Percentiles rank a stretch among this genome's conserved stretches.
Conservation (phyloP, 2,329 filamentous ascomycete genomes). For the Colletotrichum agaves region DNA sequence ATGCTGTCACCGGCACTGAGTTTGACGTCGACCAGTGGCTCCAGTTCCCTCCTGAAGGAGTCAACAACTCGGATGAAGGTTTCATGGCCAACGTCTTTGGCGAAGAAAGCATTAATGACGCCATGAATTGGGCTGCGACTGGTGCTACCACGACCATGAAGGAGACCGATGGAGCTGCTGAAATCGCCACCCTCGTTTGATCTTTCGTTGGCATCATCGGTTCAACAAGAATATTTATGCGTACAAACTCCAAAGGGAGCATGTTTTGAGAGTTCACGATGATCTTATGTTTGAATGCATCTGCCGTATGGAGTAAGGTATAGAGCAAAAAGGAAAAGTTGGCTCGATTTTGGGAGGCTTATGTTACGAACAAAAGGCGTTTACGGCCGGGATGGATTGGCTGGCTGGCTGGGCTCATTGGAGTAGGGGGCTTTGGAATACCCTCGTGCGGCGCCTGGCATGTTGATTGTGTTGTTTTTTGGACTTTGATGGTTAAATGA, state of each 20-base stretch:
- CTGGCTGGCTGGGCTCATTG: conserved; percentile 20
- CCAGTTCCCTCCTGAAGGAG: conserved; percentile 64
- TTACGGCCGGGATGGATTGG: conserved; percentile 9
- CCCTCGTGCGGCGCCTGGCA: conserved; percentile 31
- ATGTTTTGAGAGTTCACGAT: background rate
- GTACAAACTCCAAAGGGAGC: conserved; percentile 26
- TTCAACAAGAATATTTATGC: conserved; percentile 3
- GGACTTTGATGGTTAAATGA: conserved; percentile 10
- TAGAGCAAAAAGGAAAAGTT: conserved; percentile 28
- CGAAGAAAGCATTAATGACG: conserved; percentile 38
- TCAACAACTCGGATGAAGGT: conserved; percentile 51
- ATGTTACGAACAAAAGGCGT: conserved; percentile 26
- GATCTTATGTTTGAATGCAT: conserved; percentile 20
- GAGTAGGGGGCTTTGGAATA: conserved; percentile 33
- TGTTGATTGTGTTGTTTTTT: background rate
- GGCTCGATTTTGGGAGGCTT: conserved; percentile 4
- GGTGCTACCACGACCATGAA: conserved; percentile 12
- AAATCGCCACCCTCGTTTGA: conserved; percentile 22
- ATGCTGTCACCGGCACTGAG: conserved; percentile 61
- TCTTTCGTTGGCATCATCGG: background rate
- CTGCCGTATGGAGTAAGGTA: conserved; percentile 26
- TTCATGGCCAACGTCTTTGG: conserved; percentile 49
- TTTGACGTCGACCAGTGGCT: conserved; percentile 70
- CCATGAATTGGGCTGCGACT: conserved; percentile 39
- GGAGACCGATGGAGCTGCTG: conserved; percentile 22